Evolutionary conservation across 306 rosid genomes (phyloP), one percentile per base, ranked within the genome.

Genomic region (Dalbergia cultrata): DNA sequence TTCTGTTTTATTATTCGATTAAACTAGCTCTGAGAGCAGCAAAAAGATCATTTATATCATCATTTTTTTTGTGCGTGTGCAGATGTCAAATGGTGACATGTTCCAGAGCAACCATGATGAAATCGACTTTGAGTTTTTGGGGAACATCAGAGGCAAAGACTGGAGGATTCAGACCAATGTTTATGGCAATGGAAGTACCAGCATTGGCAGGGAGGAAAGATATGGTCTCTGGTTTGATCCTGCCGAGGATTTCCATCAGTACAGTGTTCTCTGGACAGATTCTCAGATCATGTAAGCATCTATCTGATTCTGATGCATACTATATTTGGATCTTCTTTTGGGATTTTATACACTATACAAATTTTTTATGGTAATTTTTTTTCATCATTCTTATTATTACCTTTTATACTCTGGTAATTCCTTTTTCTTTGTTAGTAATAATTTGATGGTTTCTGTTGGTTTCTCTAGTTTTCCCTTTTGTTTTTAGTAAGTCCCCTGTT

Each of bases 111-210:
- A 92, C 84, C 99, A 95, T 60, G 99, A 95, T 81, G 99, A 95
- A 81, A 90, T 95, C 26, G 99, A 95, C 89, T 95, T 95, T 35
- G 99, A 95, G 87, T 95, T 95, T 57, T 86, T 95, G 90, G 99
- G 99, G 13, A 95, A 95, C 58, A 87, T 95, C n/a, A 90, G 94
- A 84, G 99, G 99, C 70, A 95, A 89, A 83, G 94, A 93, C 17
- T 95, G 99, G 99, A 93, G 99, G 89, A 83, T 95, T 89, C 99
- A 95, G 86, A 95, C 99, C 70, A 95, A 95, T 77, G 86, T 95
- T 80, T 95, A 95, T 75, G 99, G 98, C 22, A 90, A 95, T 84
- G 99, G 99, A 85, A 95, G 99, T 85, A 95, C 99, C 26, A 77
- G 63, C 74, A 76, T 90, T 17, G 99, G 99, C 76, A 89, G 98